Conservation (phyloP, 345 rosid genomes). For the Eucalyptus cladocalyx region DNA sequence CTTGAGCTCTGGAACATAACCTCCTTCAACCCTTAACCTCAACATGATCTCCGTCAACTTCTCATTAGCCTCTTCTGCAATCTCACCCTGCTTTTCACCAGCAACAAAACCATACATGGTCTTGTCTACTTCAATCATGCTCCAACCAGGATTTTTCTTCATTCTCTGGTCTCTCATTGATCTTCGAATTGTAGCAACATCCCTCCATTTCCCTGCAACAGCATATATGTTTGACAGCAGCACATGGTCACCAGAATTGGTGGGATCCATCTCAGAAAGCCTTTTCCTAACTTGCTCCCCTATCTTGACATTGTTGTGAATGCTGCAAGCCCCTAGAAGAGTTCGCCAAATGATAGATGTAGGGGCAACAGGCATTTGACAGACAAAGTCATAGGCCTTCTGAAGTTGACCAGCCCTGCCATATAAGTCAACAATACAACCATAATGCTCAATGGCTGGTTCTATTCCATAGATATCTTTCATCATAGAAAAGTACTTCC, state of each 20-base stretch:
- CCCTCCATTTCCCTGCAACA: constrained; percentile 28
- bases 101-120: constrained; percentile 5
- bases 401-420: constrained; percentile 33
- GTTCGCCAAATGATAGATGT: constrained; percentile 36
- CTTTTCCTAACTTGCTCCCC: constrained; percentile 21
- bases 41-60: background rate
- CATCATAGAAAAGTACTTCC: constrained; percentile 18
- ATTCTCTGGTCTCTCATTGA: constrained; percentile 20
- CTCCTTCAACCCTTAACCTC: constrained; percentile 5
- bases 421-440: constrained; percentile 43
- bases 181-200: constrained; percentile 24
- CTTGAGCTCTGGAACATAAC: constrained; percentile 5
- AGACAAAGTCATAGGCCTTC: constrained; percentile 25
- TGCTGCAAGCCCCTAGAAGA: constrained; percentile 45
- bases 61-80: constrained; percentile 4
- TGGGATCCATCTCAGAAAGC: constrained; percentile 20
- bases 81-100: background rate
- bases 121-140: constrained; percentile 37
- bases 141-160: constrained; percentile 35
- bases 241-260: constrained; percentile 22
- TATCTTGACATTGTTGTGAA: constrained; percentile 28
- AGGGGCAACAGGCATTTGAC: constrained; percentile 26
- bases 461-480: constrained; percentile 9
- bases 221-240: constrained; percentile 34
- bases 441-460: constrained; percentile 30